These are phyloP conservation scores for Termitomyces sp. DNA, from an alignment of 768 basidiomycete genomes.

Conservation along the genomic window DNA sequence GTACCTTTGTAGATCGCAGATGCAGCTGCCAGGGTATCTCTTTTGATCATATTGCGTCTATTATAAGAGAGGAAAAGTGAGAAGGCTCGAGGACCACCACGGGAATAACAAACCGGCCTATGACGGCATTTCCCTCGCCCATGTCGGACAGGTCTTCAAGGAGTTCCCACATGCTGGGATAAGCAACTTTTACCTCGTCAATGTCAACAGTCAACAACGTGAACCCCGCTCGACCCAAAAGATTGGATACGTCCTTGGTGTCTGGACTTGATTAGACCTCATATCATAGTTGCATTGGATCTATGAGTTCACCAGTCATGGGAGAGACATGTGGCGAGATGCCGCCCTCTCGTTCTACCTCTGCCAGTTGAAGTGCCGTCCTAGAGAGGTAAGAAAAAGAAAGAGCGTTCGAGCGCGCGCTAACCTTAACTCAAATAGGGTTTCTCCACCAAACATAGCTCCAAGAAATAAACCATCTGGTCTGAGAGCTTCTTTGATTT, in stretches of 20 bases:
- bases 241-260: conserved; percentile 87
- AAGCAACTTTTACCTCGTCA: conserved; percentile 87
- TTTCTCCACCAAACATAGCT: conserved; percentile 94
- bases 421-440: conserved; percentile 87
- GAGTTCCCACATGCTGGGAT: conserved; percentile 95
- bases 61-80: not conserved
- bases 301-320: conserved; percentile 74
- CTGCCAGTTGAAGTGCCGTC: conserved; percentile 89
- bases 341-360: conserved; percentile 91
- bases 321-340: conserved; percentile 96
- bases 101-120: conserved; percentile 59
- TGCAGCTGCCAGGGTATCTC: conserved; percentile 88
- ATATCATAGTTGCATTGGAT: not conserved
- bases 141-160: conserved; percentile 91
- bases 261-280: conserved; percentile 41
- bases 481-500: conserved; percentile 77
- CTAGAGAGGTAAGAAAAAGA: conserved; percentile 30
- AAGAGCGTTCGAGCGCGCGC: not conserved
- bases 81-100: not conserved
- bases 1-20: conserved; percentile 90
- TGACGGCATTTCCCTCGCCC: conserved; percentile 92
- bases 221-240: conserved; percentile 90
- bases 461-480: conserved; percentile 95
- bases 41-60: conserved; percentile 64
- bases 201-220: conserved; percentile 91